These are phyloP conservation scores for Dactylellina haptotyla DNA, from an alignment of 2,329 filamentous ascomycete species.

Conservation along the genomic window DNA sequence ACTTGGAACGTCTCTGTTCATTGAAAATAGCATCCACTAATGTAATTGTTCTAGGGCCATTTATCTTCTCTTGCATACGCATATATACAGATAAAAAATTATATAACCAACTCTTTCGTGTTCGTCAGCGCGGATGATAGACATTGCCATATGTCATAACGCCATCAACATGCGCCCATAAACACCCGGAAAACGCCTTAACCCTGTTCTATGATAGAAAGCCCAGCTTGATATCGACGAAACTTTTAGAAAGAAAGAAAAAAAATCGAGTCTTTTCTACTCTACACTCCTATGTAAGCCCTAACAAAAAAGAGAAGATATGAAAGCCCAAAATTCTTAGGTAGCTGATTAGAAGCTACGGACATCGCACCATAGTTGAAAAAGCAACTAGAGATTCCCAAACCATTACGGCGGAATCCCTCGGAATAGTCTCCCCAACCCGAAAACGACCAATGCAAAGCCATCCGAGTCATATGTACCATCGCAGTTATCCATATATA, in stretches of 20 bases:
- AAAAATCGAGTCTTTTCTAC: neutral
- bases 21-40: too few relatives aligned
- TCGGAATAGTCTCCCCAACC: conserved; percentile 1
- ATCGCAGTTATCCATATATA: conserved; percentile 9
- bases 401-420: conserved; percentile 1
- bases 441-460: neutral
- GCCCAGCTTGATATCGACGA: neutral
- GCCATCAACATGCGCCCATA: too few relatives aligned
- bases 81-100: too few relatives aligned
- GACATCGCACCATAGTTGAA: conserved; percentile 37
- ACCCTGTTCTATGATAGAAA: neutral
- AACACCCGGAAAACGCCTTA: conserved; percentile 2
- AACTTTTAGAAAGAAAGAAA: neutral
- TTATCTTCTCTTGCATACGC: too few relatives aligned
- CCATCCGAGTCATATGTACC: neutral
- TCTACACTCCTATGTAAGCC: neutral
- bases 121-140: too few relatives aligned
- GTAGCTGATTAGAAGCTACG: neutral
- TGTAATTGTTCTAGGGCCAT: too few relatives aligned
- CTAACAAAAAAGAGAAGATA: conserved; percentile 1
- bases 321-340: neutral
- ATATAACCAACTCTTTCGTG: too few relatives aligned
- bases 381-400: conserved; percentile 4
- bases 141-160: too few relatives aligned
- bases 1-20: too few relatives aligned